Percentiles rank a stretch among this genome's conserved stretches.
Evolutionary conservation across 2,329 filamentous ascomycete genomes (phyloP).

Genomic region (Rutstroemia sp.): DNA sequence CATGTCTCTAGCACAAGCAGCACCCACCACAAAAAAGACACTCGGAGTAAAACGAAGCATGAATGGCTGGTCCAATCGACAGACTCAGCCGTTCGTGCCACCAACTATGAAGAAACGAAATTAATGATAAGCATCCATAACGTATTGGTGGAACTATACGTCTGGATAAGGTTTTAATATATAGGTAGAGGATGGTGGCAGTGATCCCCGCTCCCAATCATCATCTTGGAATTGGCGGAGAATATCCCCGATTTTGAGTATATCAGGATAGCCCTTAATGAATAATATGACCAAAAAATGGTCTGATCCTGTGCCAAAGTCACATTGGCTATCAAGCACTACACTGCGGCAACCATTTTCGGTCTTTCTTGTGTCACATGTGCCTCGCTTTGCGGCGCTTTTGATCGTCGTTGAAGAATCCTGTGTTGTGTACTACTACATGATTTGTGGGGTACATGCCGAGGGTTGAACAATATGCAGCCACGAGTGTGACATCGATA

Average conservation of each 20-base stretch:
- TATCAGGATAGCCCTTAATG: neutral
- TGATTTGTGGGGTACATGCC: neutral
- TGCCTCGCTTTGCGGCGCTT: too few species aligned
- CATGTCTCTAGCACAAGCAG: constrained; percentile 14
- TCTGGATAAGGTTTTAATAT: neutral
- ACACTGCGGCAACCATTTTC: neutral
- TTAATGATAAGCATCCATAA: neutral
- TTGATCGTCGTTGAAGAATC: too few species aligned
- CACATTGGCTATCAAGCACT: neutral
- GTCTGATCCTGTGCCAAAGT: neutral
- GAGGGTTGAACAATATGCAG: neutral
- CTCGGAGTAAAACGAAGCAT: constrained; percentile 41
- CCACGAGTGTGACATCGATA: neutral
- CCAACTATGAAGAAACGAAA: constrained; percentile 19
- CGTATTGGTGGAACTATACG: neutral
- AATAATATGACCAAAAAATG: neutral
- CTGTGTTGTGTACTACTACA: neutral
- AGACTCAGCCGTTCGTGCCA: constrained; percentile 22
- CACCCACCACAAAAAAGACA: constrained; percentile 33
- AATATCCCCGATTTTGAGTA: neutral
- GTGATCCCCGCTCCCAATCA: too few species aligned
- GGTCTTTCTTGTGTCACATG: too few species aligned
- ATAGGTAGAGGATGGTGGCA: too few species aligned
- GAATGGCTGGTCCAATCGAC: constrained; percentile 37
- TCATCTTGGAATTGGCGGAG: too few species aligned